Evolutionary conservation across 805 yeast genomes (phyloP).

Genomic region (Candida adriatica): DNA sequence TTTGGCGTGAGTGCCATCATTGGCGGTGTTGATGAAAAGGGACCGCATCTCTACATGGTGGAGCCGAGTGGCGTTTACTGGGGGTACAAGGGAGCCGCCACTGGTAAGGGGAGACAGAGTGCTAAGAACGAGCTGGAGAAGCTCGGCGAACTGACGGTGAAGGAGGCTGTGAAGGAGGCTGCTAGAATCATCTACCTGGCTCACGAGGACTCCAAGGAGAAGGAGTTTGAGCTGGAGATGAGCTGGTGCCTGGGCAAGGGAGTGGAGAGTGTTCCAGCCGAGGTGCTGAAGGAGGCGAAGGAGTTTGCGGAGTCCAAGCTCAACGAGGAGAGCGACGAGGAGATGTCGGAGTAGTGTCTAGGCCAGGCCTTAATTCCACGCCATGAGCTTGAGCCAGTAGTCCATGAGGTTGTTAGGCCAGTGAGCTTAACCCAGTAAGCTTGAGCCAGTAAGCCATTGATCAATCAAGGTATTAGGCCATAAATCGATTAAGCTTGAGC

Average conservation of each 20-base stretch:
- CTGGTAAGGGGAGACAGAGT: slow-evolving; percentile 98
- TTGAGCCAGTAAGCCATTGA: no score
- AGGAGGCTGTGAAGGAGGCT: slow-evolving; percentile 87
- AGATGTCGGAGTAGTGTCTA: no score
- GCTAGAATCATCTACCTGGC: slow-evolving; percentile 90
- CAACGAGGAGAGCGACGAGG: slow-evolving; percentile 66
- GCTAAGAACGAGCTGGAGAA: slow-evolving; percentile 96
- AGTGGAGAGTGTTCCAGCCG: slow-evolving; percentile 66
- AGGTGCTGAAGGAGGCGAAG: slow-evolving; percentile 74
- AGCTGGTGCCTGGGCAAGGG: slow-evolving; percentile 90
- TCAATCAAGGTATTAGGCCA: no score
- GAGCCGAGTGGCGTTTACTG: slow-evolving; percentile 97
- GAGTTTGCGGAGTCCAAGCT: slow-evolving; percentile 77
- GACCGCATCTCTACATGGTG: slow-evolving; percentile 90
- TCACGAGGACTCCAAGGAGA: slow-evolving; percentile 96
- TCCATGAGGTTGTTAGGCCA: no score
- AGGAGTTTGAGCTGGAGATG: slow-evolving; percentile 91
- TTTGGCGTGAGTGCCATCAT: slow-evolving; percentile 90
- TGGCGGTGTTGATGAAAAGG: slow-evolving; percentile 89
- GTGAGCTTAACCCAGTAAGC: no score
- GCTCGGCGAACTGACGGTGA: slow-evolving; percentile 59
- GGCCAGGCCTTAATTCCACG: no score
- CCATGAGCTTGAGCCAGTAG: no score
- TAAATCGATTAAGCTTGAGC: no score
- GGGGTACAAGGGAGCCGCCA: slow-evolving; percentile 97